phyloP scores from a whole-genome alignment of 164 flowering plant genomes.

The Santalum album region DNA sequence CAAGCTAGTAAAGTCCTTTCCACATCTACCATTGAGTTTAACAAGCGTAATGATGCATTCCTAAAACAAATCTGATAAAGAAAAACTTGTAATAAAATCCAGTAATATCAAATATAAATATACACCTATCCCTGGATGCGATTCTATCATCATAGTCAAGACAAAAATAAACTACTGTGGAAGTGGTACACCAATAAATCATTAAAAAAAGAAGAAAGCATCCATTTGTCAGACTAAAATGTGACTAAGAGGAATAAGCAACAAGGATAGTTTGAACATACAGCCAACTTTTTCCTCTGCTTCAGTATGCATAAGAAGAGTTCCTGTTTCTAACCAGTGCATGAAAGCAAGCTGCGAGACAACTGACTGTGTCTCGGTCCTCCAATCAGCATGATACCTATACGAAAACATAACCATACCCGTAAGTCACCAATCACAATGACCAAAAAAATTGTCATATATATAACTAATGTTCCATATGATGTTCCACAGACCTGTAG shows the following conservation, averaged over 20 bases:
- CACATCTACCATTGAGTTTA: too few species aligned
- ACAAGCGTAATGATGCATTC: too few species aligned
- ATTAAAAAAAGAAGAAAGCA: neutral
- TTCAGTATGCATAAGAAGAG: conserved; percentile 72
- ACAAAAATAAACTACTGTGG: too few species aligned
- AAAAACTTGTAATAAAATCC: neutral
- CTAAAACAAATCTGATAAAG: neutral
- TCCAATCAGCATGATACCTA: conserved; percentile 98
- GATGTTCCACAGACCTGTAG: conserved; percentile 45
- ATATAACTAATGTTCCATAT: neutral
- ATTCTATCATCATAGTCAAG: too few species aligned
- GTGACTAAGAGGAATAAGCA: neutral
- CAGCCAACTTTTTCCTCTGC: conserved; percentile 80
- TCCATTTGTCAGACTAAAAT: too few species aligned
- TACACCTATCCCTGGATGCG: too few species aligned
- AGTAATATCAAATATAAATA: neutral
- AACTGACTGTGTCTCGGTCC: conserved; percentile 74
- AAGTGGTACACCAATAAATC: neutral
- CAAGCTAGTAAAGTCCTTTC: too few species aligned
- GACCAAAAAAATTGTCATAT: too few species aligned
- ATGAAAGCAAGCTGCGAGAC: conserved; percentile 81
- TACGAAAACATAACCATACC: conserved; percentile 3
- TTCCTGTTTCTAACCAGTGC: conserved; percentile 88
- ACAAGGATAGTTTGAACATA: conserved; percentile 24
- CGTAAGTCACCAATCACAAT: too few species aligned